phyloP scores from a whole-genome alignment of 495 filamentous ascomycete genomes.

The Aspergillus leporis region DNA sequence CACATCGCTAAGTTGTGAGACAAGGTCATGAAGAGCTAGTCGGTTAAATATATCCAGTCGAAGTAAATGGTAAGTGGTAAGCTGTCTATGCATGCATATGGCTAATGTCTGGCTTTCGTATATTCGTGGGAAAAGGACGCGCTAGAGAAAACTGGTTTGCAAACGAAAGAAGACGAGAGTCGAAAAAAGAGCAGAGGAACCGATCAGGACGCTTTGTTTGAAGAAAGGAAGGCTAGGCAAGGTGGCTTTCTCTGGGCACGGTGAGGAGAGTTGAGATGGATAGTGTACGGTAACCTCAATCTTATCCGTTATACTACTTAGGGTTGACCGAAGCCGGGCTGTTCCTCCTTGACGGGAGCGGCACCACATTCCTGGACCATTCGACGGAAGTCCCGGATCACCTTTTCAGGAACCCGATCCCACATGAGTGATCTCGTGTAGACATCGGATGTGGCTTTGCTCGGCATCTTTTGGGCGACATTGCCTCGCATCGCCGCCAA shows the following conservation, averaged over 20 bases:
- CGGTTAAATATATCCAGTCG: constrained; percentile 28
- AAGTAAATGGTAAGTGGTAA: constrained; percentile 23
- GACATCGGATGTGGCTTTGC: constrained; percentile 58
- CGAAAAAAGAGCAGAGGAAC: constrained; percentile 13
- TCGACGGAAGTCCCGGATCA: constrained; percentile 87
- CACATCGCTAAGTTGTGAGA: constrained; percentile 27
- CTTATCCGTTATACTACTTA: constrained; percentile 20
- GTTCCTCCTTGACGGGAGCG: constrained; percentile 37
- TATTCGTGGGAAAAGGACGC: constrained; percentile 10
- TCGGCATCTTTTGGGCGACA: constrained; percentile 44
- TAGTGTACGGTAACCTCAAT: constrained; percentile 7
- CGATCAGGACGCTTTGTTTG: constrained; percentile 14
- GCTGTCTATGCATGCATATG: constrained; percentile 33
- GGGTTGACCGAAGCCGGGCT: constrained; percentile 31
- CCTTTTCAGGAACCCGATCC: constrained; percentile 89
- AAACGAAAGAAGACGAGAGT: constrained; percentile 11
- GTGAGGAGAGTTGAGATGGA: constrained; percentile 10
- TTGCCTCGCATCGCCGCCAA: constrained; percentile 77
- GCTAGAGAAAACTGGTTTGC: constrained; percentile 10
- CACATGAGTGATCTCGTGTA: constrained; percentile 92
- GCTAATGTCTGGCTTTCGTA: constrained; percentile 27
- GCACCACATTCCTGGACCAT: constrained; percentile 68
- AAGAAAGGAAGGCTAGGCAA: constrained; percentile 9
- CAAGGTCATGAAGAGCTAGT: constrained; percentile 18
- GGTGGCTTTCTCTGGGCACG: constrained; percentile 12